Conservation (phyloP, 129 eudicot species). For the Centrapalus pauciflorus region DNA sequence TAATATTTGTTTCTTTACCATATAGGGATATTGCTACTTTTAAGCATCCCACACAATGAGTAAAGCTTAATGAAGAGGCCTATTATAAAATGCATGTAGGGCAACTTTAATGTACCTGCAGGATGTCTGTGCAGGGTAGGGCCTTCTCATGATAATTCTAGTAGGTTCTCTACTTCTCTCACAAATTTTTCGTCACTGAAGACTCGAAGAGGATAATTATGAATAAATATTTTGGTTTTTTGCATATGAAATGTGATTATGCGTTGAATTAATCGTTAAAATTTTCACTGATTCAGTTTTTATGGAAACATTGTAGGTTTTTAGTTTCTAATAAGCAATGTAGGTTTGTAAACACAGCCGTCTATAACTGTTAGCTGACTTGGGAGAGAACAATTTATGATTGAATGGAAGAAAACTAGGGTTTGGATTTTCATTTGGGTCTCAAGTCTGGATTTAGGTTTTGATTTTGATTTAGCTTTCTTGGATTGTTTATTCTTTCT, state of each 20-base stretch:
- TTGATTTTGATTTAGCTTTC: not conserved
- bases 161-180: no score
- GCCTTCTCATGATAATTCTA: conserved; percentile 41
- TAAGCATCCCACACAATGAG: not conserved
- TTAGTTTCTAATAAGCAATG: conserved; percentile 46
- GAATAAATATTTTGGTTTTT: conserved; percentile 8
- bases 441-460: not conserved
- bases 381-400: not conserved
- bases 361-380: not conserved
- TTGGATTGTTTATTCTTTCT: not conserved
- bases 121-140: not conserved
- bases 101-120: not conserved
- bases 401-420: not conserved
- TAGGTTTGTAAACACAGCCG: not conserved
- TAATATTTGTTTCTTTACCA: not conserved
- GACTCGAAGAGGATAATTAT: no score
- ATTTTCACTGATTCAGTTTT: not conserved
- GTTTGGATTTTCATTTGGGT: not conserved
- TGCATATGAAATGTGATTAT: not conserved
- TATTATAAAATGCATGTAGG: not conserved
- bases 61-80: not conserved
- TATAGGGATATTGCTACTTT: not conserved
- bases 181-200: no score
- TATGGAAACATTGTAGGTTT: conserved; percentile 36
- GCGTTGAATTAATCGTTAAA: not conserved